These are phyloP conservation scores for Hammondia hammondi DNA, from an alignment of 169 alveolate genomes.

Conservation along the genomic window DNA sequence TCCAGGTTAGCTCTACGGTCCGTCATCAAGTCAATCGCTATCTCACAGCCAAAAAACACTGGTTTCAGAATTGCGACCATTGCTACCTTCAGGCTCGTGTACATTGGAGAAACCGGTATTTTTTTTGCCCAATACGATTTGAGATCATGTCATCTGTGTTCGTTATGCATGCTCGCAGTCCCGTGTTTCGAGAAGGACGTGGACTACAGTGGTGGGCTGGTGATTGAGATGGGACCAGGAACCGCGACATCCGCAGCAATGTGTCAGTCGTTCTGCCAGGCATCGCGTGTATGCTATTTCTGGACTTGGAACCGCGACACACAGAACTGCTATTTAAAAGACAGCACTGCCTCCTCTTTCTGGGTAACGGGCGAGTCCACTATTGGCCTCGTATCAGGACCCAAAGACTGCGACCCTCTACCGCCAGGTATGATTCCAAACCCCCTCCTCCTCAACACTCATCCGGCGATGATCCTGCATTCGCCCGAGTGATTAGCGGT, in stretches of 20 bases:
- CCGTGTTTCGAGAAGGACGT: conserved; percentile 15
- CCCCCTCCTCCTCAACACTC: not conserved
- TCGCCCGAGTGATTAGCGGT: too few species aligned
- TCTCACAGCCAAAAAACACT: not conserved
- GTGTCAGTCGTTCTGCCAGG: conserved; percentile 14
- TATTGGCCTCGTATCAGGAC: conserved; percentile 31
- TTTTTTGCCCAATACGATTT: not conserved
- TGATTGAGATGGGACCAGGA: not conserved
- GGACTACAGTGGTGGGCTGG: conserved; percentile 7
- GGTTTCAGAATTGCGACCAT: not conserved
- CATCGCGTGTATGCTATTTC: not conserved
- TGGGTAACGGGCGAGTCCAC: conserved; percentile 14
- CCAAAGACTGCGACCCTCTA: not conserved
- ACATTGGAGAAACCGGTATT: not conserved
- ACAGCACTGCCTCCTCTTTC: not conserved
- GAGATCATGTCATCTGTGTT: not conserved
- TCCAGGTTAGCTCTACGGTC: not conserved
- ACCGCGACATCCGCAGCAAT: not conserved
- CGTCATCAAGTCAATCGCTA: too few species aligned
- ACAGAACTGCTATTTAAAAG: conserved; percentile 34
- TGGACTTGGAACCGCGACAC: not conserved
- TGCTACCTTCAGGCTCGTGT: not conserved
- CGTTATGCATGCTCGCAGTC: not conserved
- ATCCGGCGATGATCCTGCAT: too few species aligned
- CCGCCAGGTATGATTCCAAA: not conserved